Base-by-base conservation (phyloP, 805 yeast species). In the Candida qinlingensis region DNA sequence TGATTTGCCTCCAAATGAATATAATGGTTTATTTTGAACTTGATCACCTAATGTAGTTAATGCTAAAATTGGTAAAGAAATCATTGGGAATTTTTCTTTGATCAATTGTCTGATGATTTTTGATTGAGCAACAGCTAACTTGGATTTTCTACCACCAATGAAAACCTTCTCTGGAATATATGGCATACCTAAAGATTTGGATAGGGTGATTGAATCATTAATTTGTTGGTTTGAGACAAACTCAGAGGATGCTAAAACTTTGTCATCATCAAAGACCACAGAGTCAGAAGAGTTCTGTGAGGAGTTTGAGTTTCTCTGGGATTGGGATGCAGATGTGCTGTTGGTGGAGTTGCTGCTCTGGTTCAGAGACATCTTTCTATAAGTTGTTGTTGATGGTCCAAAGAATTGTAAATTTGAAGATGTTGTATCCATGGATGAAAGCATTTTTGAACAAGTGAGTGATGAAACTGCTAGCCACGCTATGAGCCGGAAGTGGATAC, bases 1-100 rank as follows among this genome's bases (percentile, higher is more conserved):
- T 0, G 97, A 81, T 65, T 94, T 94, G 28, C 99, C 99, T 39
- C 97, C 98, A 68, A 94, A 94, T 4, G 96, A 80, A 66, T 92
- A 94, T 44, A 94, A 73, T 7, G 99, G 97, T 63, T 81, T 83
- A 61, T 76, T 78, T 62, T 82, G 94, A 31, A 86, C 83, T 62
- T 87, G 85, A 70, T 94, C 99, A 28, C 98, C 99, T 35, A 94
- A 72, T 1, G 99, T 92, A 46, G 84, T 77, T 37, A 88, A 75
- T 4, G 96, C 91, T 10, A 87, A 68, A 26, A 94, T 83, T 29
- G 90, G 82, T 62, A 91, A 85, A n/a, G 74, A 65, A 46, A 83
- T 69, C 29, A 82, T 75, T 10, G 94, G 90, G 62, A 80, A 85
- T 25, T 71, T 71, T 29, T 68, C 64, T 54, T 77, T 75, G 49